A percentile compares a stretch with the other conserved stretches of the same genome.
Conservation (phyloP, 768 basidiomycete species). For the Lactarius vividus region DNA sequence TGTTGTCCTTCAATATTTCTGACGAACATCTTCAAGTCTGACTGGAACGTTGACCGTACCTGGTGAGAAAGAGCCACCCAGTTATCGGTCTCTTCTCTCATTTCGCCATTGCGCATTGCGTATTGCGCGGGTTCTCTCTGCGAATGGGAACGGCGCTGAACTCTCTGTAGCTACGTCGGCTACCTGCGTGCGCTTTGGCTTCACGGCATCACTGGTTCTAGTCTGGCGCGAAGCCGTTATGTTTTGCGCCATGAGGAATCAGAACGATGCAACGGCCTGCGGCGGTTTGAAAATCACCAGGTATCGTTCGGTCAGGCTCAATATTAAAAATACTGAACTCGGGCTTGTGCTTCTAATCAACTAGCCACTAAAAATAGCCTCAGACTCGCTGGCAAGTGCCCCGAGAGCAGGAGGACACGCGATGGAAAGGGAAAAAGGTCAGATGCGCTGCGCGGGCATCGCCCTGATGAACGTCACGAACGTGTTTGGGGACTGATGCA, state of each 20-base stretch:
- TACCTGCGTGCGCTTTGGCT: neutral
- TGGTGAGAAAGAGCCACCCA: neutral
- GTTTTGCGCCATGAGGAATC: neutral
- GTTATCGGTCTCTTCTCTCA: neutral
- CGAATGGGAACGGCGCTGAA: neutral
- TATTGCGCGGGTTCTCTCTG: neutral
- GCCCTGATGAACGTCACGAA: neutral
- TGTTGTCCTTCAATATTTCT: neutral
- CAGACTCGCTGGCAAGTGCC: neutral
- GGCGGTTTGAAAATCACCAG: neutral
- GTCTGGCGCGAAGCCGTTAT: neutral
- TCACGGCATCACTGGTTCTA: neutral
- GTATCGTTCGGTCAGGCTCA: neutral
- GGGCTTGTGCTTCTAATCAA: neutral
- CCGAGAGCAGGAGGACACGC: neutral
- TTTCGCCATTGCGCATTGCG: neutral
- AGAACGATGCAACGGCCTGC: neutral
- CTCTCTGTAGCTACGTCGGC: neutral
- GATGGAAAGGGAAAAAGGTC: neutral
- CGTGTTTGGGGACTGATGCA: constrained; percentile 2
- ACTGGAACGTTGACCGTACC: neutral
- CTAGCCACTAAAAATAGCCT: neutral
- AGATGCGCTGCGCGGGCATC: neutral
- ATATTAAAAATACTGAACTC: neutral
- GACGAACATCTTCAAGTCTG: neutral